These are phyloP conservation scores for Aspergillus leporis DNA, from an alignment of 495 filamentous ascomycete genomes.

Conservation along the genomic window DNA sequence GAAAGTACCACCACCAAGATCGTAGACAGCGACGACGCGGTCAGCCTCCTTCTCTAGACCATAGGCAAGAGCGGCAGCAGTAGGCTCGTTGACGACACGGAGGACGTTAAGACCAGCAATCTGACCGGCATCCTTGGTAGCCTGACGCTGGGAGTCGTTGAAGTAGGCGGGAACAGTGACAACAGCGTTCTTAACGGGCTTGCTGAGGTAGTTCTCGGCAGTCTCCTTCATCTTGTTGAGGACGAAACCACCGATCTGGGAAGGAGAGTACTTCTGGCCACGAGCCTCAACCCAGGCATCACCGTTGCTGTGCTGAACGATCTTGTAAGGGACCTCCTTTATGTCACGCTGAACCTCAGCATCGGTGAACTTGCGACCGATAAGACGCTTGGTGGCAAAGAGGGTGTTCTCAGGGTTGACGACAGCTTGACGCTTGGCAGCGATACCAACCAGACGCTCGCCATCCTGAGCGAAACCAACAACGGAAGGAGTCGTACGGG, in stretches of 20 bases:
- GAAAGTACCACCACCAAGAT: slow-evolving; percentile 98
- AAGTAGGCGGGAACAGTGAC: slow-evolving; percentile 98
- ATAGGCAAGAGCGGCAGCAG: slow-evolving; percentile 91
- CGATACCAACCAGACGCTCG: slow-evolving; percentile 95
- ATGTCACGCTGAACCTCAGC: slow-evolving; percentile 96
- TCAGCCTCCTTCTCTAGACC: slow-evolving; percentile 93
- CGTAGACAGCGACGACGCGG: slow-evolving; percentile 91
- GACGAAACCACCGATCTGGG: slow-evolving; percentile 96
- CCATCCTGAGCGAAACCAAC: slow-evolving; percentile 97
- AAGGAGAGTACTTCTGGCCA: slow-evolving; percentile 96
- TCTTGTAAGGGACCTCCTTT: slow-evolving; percentile 98
- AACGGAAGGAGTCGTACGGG: slow-evolving; percentile 93
- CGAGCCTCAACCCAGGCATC: slow-evolving; percentile 98
- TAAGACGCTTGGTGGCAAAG: slow-evolving; percentile 99
- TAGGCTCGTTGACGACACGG: slow-evolving; percentile 96
- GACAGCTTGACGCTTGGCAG: slow-evolving; percentile 97
- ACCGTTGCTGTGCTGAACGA: slow-evolving; percentile 96
- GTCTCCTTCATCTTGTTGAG: slow-evolving; percentile 99
- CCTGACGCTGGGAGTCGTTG: slow-evolving; percentile 97
- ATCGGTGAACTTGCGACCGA: slow-evolving; percentile 97
- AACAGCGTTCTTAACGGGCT: slow-evolving; percentile 88
- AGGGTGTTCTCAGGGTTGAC: slow-evolving; percentile 99
- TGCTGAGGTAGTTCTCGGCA: slow-evolving; percentile 86
- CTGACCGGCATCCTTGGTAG: slow-evolving; percentile 96
- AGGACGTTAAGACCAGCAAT: slow-evolving; percentile 94